Evolutionary conservation across 805 yeast genomes (phyloP).

Genomic region (Helenozyma baotianmanensis): DNA sequence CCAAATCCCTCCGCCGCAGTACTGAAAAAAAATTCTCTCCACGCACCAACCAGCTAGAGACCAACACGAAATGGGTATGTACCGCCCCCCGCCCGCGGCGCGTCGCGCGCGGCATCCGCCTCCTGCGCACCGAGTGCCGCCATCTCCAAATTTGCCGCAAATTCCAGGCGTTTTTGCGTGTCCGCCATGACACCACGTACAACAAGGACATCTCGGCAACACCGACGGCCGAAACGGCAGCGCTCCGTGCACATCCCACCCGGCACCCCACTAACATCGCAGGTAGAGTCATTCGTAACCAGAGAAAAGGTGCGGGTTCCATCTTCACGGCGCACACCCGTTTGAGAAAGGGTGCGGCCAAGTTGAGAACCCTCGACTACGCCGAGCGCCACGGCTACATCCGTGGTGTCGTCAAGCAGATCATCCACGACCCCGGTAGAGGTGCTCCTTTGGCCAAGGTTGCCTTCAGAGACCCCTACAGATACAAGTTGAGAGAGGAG

Average conservation of each 20-base stretch:
- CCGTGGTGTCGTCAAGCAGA: slow-evolving; percentile 98
- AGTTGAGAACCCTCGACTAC: slow-evolving; percentile 97
- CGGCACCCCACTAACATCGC: no score
- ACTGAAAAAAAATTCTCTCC: slow-evolving; percentile 14
- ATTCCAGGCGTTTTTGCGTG: no score
- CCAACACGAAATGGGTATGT: slow-evolving; percentile 20
- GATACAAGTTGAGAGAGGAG: slow-evolving; percentile 96
- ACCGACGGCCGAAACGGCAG: no score
- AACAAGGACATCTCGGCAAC: no score
- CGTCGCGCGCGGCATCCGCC: no score
- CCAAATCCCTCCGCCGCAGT: no score
- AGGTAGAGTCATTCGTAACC: slow-evolving; percentile 99
- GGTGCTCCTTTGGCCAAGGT: slow-evolving; percentile 99
- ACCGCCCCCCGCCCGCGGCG: no score
- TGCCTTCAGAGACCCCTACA: slow-evolving; percentile 99
- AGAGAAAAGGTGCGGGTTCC: slow-evolving; percentile 99
- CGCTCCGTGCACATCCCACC: no score
- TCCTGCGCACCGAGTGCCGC: no score
- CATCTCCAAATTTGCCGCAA: no score
- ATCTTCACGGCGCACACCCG: slow-evolving; percentile 99
- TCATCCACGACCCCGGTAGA: slow-evolving; percentile 99
- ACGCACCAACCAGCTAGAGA: slow-evolving; percentile 3
- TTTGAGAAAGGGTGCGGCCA: slow-evolving; percentile 99
- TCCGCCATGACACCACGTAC: no score
- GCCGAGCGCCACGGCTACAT: slow-evolving; percentile 99